phyloP scores from a whole-genome alignment of 148 eudicot species.

The Beta vulgaris region DNA sequence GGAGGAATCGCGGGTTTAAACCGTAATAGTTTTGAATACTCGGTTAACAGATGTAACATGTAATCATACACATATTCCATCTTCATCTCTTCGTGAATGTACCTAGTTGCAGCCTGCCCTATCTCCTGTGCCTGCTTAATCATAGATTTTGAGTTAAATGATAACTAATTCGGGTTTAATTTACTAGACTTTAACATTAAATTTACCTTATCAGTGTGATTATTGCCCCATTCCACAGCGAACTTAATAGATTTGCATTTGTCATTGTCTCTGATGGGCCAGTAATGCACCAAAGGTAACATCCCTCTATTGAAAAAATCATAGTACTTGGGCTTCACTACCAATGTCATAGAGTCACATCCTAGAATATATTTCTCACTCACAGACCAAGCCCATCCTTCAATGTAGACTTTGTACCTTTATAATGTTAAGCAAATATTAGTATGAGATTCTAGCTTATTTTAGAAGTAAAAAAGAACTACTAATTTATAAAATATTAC shows the following conservation, averaged over 20 bases:
- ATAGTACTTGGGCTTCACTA: constrained; percentile 41
- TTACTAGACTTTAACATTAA: neutral
- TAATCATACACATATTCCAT: constrained; percentile 54
- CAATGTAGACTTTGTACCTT: constrained; percentile 61
- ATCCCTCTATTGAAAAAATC: constrained; percentile 47
- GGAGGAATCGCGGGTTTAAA: constrained; percentile 47
- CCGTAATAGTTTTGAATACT: constrained; percentile 46
- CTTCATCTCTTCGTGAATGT: constrained; percentile 42
- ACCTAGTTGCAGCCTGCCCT: constrained; percentile 39
- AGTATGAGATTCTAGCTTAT: neutral
- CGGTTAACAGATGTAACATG: constrained; percentile 56
- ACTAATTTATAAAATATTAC: constrained; percentile 8
- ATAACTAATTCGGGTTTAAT: neutral
- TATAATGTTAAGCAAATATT: neutral
- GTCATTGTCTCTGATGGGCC: constrained; percentile 47
- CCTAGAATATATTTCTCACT: constrained; percentile 62
- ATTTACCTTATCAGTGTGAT: constrained; percentile 46
- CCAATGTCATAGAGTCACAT: constrained; percentile 53
- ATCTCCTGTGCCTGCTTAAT: constrained; percentile 37
- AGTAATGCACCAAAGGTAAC: constrained; percentile 49
- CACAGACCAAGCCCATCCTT: constrained; percentile 78
- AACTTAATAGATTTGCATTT: constrained; percentile 57
- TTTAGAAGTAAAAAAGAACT: neutral
- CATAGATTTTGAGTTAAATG: neutral
- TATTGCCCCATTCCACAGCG: constrained; percentile 68